These are phyloP conservation scores for Pelargonium myrrhifolium DNA, from an alignment of 441 rosid species.

Conservation along the genomic window DNA sequence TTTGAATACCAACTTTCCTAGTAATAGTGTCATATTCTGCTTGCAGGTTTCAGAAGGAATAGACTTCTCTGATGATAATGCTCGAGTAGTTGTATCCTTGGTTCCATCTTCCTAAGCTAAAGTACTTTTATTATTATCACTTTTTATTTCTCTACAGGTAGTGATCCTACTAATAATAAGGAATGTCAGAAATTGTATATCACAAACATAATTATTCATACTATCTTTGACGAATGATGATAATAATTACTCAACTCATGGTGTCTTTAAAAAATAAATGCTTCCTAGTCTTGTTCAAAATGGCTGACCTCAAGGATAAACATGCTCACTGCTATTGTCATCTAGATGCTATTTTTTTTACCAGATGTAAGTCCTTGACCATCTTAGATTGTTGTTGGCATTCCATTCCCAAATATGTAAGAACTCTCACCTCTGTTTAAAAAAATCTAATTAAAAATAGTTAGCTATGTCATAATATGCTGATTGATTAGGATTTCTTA, in stretches of 20 bases:
- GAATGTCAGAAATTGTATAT: constrained; percentile 3
- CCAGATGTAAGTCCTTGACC: constrained; percentile 42
- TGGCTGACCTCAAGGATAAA: not conserved
- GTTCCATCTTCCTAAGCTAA: constrained; percentile 15
- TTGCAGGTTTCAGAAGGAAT: constrained; percentile 97
- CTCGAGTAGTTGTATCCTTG: constrained; percentile 97
- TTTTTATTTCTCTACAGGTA: constrained; percentile 8
- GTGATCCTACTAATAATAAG: constrained; percentile 3
- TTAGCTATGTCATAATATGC: constrained; percentile 13
- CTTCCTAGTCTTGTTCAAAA: constrained; percentile 5
- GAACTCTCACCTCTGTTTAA: constrained; percentile 22
- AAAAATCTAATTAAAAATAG: constrained; percentile 2
- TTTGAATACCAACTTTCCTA: constrained; percentile 2
- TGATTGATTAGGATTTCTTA: constrained; percentile 28
- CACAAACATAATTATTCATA: not conserved
- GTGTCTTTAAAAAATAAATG: constrained; percentile 1
- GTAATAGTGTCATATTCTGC: constrained; percentile 14
- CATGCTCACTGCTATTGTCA: constrained; percentile 8
- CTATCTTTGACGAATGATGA: constrained; percentile 1
- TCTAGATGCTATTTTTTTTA: not conserved
- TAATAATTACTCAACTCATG: not conserved
- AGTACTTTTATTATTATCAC: constrained; percentile 4
- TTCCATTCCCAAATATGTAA: constrained; percentile 96
- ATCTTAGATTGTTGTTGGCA: constrained; percentile 81
- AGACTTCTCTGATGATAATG: constrained; percentile 93